These are phyloP conservation scores for Malus hybrid DNA, from an alignment of 331 rosid species.

Conservation along the genomic window DNA sequence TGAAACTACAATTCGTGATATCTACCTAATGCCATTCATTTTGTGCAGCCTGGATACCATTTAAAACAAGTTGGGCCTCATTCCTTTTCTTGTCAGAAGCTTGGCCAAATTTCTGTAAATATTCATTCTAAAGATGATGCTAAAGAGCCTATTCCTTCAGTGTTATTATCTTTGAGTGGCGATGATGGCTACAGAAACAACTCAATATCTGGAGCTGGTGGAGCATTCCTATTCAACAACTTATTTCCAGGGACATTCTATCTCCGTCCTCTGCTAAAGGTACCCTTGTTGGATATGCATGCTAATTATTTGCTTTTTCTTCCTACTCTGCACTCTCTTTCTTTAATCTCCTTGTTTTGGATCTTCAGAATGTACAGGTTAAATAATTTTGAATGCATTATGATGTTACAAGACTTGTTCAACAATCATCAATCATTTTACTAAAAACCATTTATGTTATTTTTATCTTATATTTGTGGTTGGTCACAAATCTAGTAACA, in stretches of 20 bases:
- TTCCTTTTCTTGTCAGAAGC: slow-evolving; percentile 94
- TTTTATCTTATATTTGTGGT: too few relatives aligned
- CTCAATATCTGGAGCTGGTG: slow-evolving; percentile 77
- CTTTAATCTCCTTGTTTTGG: slow-evolving; percentile 1
- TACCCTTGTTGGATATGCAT: slow-evolving; percentile 21
- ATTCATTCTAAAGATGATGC: slow-evolving; percentile 63
- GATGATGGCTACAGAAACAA: slow-evolving; percentile 91
- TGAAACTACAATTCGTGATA: slow-evolving; percentile 20
- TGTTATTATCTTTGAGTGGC: slow-evolving; percentile 86
- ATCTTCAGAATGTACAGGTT: slow-evolving; percentile 10
- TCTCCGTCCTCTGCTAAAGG: slow-evolving; percentile 95
- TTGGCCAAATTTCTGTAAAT: slow-evolving; percentile 74
- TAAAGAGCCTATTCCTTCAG: slow-evolving; percentile 71
- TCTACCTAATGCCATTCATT: background rate
- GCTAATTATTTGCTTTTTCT: slow-evolving; percentile 6
- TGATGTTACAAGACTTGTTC: background rate
- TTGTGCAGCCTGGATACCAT: slow-evolving; percentile 81
- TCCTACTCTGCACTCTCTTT: slow-evolving; percentile 1
- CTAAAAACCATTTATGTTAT: background rate
- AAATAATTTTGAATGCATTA: background rate
- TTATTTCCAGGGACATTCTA: slow-evolving; percentile 95
- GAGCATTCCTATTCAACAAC: slow-evolving; percentile 62
- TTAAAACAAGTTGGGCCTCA: slow-evolving; percentile 64
- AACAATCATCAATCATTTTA: slow-evolving; percentile 10
- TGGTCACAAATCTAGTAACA: background rate